Percentiles rank a stretch among this genome's conserved stretches.
Evolutionary conservation across 345 rosid species (phyloP).

Genomic region (Turritis glabra): DNA sequence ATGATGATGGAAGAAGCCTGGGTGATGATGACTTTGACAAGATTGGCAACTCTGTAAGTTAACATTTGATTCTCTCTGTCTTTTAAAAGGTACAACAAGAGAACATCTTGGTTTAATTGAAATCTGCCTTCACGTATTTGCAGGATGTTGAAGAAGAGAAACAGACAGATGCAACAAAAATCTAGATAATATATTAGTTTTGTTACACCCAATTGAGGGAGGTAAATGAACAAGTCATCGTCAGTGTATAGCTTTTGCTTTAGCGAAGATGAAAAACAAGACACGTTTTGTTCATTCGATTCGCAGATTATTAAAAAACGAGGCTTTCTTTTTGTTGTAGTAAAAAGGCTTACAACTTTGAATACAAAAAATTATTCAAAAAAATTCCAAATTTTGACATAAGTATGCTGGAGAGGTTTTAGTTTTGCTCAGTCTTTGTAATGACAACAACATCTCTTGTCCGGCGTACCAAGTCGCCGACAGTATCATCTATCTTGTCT

Average conservation of each 20-base stretch:
- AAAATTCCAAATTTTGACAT: neutral
- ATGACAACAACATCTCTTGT: conserved; percentile 39
- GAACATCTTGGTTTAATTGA: neutral
- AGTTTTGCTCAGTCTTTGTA: neutral
- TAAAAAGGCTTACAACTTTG: neutral
- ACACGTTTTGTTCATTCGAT: conserved; percentile 24
- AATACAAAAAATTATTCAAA: neutral
- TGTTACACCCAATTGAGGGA: conserved; percentile 3
- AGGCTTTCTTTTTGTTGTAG: neutral
- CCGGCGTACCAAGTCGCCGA: conserved; percentile 36
- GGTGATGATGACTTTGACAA: conserved; percentile 95
- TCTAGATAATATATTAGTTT: conserved; percentile 16
- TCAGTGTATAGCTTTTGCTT: conserved; percentile 38
- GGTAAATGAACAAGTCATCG: conserved; percentile 11
- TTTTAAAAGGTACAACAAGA: neutral
- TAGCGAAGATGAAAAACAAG: conserved; percentile 27
- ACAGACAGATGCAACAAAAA: conserved; percentile 28
- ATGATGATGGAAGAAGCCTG: conserved; percentile 54
- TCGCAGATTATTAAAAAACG: conserved; percentile 15
- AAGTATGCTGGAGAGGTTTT: neutral
- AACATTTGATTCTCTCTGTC: neutral
- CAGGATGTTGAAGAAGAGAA: conserved; percentile 76
- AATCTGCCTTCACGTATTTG: conserved; percentile 8
- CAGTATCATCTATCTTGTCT: conserved; percentile 30
- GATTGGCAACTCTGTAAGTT: conserved; percentile 83